A percentile compares a stretch with the other conserved stretches of the same genome.
phyloP scores from a whole-genome alignment of 805 yeast species.

The Metschnikowia santaceciliae region DNA sequence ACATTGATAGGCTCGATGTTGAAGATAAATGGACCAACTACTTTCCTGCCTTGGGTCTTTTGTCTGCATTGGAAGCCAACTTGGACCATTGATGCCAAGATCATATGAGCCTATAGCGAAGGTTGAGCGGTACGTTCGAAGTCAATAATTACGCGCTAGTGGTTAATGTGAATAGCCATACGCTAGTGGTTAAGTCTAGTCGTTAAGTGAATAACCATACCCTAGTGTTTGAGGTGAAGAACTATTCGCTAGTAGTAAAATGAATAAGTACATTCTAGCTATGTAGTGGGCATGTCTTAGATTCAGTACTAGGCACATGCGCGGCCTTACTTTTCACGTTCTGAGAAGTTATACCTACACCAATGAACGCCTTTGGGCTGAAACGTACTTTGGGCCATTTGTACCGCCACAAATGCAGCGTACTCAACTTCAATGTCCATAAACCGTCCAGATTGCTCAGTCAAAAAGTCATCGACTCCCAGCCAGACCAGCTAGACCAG shows the following conservation, averaged over 20 bases:
- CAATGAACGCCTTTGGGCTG: background rate
- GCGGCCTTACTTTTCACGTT: background rate
- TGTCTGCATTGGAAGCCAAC: conserved; percentile 42
- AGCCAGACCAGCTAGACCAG: conserved; percentile 5
- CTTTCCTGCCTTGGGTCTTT: conserved; percentile 49
- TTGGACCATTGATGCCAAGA: conserved; percentile 7
- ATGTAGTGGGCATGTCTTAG: background rate
- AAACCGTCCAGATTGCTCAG: background rate
- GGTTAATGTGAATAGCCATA: no score
- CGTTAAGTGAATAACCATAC: background rate
- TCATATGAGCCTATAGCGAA: background rate
- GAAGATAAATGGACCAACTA: conserved; percentile 46
- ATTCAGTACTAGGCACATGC: background rate
- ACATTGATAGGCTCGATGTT: conserved; percentile 40
- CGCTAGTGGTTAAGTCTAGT: no score
- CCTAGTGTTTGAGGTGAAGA: no score
- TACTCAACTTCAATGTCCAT: background rate
- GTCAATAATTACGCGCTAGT: no score
- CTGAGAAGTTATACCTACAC: background rate
- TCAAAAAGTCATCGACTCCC: conserved; percentile 1
- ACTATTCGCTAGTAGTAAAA: no score
- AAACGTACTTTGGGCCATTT: background rate
- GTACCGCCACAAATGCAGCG: background rate
- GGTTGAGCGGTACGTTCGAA: background rate
- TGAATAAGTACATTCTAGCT: background rate